Evolutionary conservation across 768 basidiomycete species (phyloP), one percentile per base, ranked within the genome.

Genomic region (Tulasnella sp.): DNA sequence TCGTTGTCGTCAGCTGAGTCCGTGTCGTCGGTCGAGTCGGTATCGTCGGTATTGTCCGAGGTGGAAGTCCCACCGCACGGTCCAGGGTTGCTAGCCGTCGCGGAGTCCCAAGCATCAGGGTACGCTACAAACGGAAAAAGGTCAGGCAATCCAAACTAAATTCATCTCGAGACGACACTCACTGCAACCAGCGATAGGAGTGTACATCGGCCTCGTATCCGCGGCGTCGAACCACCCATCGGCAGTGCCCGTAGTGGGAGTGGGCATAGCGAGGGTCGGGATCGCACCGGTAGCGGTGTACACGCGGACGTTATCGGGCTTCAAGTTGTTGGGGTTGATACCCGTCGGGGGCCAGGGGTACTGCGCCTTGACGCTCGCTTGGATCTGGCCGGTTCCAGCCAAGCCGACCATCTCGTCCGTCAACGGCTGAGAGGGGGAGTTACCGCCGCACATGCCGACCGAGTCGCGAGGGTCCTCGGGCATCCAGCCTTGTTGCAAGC

Each of bases 401-500:
- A 92, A 92, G 44, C 69, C 69, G n/a, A 89, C 90, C 80, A 84
- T 84, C 92, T 74, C 73, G 17, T 76, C 66, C 1, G 76, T 72
- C 8, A 70, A 86, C 62, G 42, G 86, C 86, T 63, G 80, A 65
- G 36, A 75, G 36, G 73, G 73, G 5, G 17, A 19, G 35, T 22
- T 62, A 17, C 32, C 73, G 37, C 77, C 76, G 80, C 96, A 99
- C 47, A 79, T 80, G 26, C 95, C 96, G 36, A 82, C 81, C 4
- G 92, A 89, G 0, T 80, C 79, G 74, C 95, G 86, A 47, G 95
- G 97, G 81, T 99, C 93, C 5, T 76, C 83, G 6, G 97, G 96
- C 83, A 98, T 90, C 92, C 94, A 99, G 9, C 94, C 95, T 42
- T 97, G 82, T 76, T 92, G 82, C 66, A 96, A 84, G 37, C 96